Evolutionary conservation across 345 rosid species (phyloP), one percentile per base, ranked within the genome.

Genomic region (Gynandropsis gynandra): DNA sequence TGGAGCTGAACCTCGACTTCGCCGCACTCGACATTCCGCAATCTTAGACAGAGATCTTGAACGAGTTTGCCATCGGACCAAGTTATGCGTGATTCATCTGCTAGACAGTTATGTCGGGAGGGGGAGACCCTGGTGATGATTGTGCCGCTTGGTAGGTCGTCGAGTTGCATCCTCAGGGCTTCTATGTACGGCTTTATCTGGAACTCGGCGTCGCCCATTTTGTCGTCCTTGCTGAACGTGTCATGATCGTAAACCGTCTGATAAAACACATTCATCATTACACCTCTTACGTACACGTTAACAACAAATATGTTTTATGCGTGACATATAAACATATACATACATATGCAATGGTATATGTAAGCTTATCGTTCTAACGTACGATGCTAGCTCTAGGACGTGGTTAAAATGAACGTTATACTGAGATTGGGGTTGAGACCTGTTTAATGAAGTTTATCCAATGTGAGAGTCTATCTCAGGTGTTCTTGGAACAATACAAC

Each of bases 131-230:
- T 80, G 3, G 83, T 56, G 46, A 92, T 65, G 29, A 75, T 61
- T 37, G 90, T 81, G 59, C 94, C 95, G 34, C 52, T 64, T 9
- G 95, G 86, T 18, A 82, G 44, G 31, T 68, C 72, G 0, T 19
- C 40, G 53, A 81, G 64, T 27, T 77, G 63, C 87, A 75, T 81
- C 73, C 43, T 80, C 47, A 78, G 71, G 47, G 92, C 92, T 56
- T 81, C 87, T 9, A 81, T 59, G 37, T 61, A 93, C 0, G 80
- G 52, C 54, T 56, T 76, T 35, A 93, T 77, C 64, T 71, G 78
- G 42, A 93, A 71, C 57, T 88, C 95, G 0, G 95, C 97, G 50
- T 93, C 82, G 33, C 97, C 97, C 99, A 88, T 88, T 64, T 74
- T 74, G 58, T 93, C 99, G 61, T 93, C 99, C 61, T 75, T 81